Evolutionary conservation across 1,139 yeast species (phyloP).

Genomic region (Ashbya aceris): DNA sequence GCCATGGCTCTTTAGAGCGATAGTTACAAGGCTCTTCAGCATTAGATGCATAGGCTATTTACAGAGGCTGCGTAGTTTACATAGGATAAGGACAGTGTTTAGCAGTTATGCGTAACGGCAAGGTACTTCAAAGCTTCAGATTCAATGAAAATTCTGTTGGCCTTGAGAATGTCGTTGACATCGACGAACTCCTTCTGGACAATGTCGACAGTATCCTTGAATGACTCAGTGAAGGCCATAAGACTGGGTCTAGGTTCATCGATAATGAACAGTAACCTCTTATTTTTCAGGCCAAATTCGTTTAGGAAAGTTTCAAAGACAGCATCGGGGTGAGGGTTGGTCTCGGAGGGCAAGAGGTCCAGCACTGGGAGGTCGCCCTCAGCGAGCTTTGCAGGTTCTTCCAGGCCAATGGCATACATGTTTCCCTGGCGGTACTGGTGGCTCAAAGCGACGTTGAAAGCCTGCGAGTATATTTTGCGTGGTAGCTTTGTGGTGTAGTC

Average conservation of each 20-base stretch:
- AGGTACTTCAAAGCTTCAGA: constrained; percentile 56
- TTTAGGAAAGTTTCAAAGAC: constrained; percentile 53
- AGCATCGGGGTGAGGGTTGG: constrained; percentile 32
- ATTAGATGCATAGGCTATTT: neutral
- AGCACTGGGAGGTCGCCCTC: constrained; percentile 21
- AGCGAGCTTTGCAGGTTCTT: constrained; percentile 26
- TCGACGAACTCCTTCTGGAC: constrained; percentile 70
- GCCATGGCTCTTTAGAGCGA: too few species aligned
- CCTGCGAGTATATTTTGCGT: constrained; percentile 58
- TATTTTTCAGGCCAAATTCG: constrained; percentile 43
- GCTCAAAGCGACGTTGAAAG: constrained; percentile 74
- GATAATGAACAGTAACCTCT: constrained; percentile 56
- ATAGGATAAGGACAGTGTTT: neutral
- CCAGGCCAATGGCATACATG: constrained; percentile 58
- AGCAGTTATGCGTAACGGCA: constrained; percentile 24
- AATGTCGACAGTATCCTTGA: constrained; percentile 49
- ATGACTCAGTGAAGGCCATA: constrained; percentile 33
- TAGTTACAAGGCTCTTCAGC: too few species aligned
- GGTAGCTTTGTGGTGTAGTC: constrained; percentile 85
- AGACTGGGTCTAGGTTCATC: constrained; percentile 28
- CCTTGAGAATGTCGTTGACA: constrained; percentile 76
- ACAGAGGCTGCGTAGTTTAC: neutral
- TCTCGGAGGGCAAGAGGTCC: constrained; percentile 33
- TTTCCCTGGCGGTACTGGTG: constrained; percentile 70
- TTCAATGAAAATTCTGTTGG: constrained; percentile 70